phyloP scores from a whole-genome alignment of 2,329 filamentous ascomycete genomes.

The Blastomyces gilchristii region DNA sequence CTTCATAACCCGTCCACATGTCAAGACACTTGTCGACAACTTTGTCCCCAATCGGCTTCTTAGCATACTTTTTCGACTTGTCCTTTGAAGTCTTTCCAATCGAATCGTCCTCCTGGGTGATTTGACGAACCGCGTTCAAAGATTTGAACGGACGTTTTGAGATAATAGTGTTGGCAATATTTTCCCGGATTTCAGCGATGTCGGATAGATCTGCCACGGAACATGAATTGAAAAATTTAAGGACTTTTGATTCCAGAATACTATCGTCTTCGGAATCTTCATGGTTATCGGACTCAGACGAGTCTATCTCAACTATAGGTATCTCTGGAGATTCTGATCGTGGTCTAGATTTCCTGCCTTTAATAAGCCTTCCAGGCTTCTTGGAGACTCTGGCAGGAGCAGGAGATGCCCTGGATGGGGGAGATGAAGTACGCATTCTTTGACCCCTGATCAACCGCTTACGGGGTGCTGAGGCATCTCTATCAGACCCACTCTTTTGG shows the following conservation, averaged over 20 bases:
- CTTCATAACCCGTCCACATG: slow-evolving; percentile 70
- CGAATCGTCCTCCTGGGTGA: slow-evolving; percentile 42
- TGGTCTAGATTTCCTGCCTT: slow-evolving; percentile 36
- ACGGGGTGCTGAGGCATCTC: slow-evolving; percentile 25
- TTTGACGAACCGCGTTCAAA: slow-evolving; percentile 54
- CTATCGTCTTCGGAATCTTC: slow-evolving; percentile 32
- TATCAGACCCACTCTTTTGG: slow-evolving; percentile 17
- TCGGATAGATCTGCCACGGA: slow-evolving; percentile 66
- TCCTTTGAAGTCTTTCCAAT: slow-evolving; percentile 16
- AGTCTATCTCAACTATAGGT: slow-evolving; percentile 35
- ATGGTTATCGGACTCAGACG: slow-evolving; percentile 31
- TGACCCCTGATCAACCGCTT: slow-evolving; percentile 33
- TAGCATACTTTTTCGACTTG: slow-evolving; percentile 40
- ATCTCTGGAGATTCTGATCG: slow-evolving; percentile 28
- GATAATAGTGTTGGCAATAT: slow-evolving; percentile 58
- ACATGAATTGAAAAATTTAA: slow-evolving; percentile 77
- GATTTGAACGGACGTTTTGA: slow-evolving; percentile 62
- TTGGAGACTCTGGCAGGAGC: slow-evolving; percentile 19
- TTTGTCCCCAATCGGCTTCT: slow-evolving; percentile 53
- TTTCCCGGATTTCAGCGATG: slow-evolving; percentile 63
- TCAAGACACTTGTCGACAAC: slow-evolving; percentile 57
- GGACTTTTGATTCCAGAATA: slow-evolving; percentile 46
- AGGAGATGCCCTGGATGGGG: slow-evolving; percentile 15
- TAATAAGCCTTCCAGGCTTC: slow-evolving; percentile 36
- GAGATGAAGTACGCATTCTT: slow-evolving; percentile 24